Conservation (phyloP, 2,329 filamentous ascomycete species). For the Fusarium sp. region DNA sequence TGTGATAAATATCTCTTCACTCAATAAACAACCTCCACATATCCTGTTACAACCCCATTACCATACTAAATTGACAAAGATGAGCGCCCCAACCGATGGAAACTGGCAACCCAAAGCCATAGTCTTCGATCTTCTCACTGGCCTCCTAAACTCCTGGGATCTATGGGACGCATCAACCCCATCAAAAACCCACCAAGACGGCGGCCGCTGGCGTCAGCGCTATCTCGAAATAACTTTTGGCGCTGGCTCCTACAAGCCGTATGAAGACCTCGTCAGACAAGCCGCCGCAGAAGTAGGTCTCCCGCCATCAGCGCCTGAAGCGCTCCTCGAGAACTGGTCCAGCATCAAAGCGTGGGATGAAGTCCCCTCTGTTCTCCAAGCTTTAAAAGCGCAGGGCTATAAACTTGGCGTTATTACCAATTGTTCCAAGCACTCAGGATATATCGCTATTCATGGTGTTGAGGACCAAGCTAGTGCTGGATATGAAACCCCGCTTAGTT, state of each 20-base stretch:
- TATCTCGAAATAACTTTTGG: conserved; percentile 51
- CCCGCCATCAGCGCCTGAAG: conserved; percentile 38
- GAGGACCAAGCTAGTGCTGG: conserved; percentile 10
- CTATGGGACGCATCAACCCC: conserved; percentile 48
- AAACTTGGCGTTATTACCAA: conserved; percentile 50
- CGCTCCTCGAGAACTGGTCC: conserved; percentile 42
- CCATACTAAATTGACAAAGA: rapidly evolving
- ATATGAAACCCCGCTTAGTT: conserved; percentile 27
- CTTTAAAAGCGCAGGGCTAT: conserved; percentile 41
- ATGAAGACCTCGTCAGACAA: conserved; percentile 44
- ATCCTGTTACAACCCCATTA: rapidly evolving
- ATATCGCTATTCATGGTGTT: conserved; percentile 21
- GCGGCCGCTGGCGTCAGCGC: conserved; percentile 46
- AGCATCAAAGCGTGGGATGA: conserved; percentile 41
- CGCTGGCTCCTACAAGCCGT: conserved; percentile 44
- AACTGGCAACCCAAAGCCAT: conserved; percentile 46
- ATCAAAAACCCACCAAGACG: conserved; percentile 36
- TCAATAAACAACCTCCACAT: rapidly evolving
- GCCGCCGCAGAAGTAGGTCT: conserved; percentile 44
- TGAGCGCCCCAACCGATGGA: not conserved
- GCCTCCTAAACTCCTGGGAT: conserved; percentile 50
- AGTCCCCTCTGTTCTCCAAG: conserved; percentile 19
- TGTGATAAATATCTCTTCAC: not conserved
- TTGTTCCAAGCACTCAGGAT: conserved; percentile 46
- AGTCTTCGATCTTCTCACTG: conserved; percentile 53